Base-by-base conservation (phyloP, 2,329 filamentous ascomycete species). In the Sporothrix inflata region DNA sequence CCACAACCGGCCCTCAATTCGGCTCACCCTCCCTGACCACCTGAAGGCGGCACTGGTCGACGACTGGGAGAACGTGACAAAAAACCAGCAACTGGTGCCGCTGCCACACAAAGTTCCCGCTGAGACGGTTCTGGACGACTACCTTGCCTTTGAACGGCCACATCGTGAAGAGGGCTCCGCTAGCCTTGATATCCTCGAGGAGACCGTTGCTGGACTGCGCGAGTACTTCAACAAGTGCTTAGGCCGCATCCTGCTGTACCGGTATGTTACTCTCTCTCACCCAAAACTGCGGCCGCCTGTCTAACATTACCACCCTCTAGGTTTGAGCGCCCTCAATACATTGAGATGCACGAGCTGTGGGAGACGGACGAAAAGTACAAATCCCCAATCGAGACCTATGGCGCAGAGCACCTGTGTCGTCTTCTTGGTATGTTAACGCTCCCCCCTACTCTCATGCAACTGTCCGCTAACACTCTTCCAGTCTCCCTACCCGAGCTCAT, bases 21-120 rank as follows among this genome's bases (percentile, higher is more conserved):
- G 94, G 77, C 88, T 99, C 55, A 87, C 91, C 67, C 90, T 98
- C 75, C 94, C 96, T 0, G 96, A 98, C 79, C 89, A 92, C 75
- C 86, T 99, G 76, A 98, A 98, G 84, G 93, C 92, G 19, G 87
- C 97, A 74, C 89, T 99, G 3, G 96, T 99, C 27, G 96, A 99
- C 79, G 96, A 99, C 81, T 99, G 96, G 96, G 96, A 99, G 81
- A 97, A 98, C 77, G 90, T 99, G 74, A 99, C 96, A 72, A 98
- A 98, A 83, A 96, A 97, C 79, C 89, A 94, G 76, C 93, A 95
- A 79, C 89, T 98, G 4, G 93, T 98, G 42, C 91, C 93, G 1
- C 85, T 99, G 19, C 96, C 96, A 0, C 91, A 94, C 63, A 85
- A 87, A 38, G 88, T 91, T 69, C 90, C 95, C 0, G 93, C 96